Percentiles rank a stretch among this genome's conserved stretches.
Evolutionary conservation across 352 stramenopile genomes (phyloP).

Genomic region (Globisporangium abappressorium): DNA sequence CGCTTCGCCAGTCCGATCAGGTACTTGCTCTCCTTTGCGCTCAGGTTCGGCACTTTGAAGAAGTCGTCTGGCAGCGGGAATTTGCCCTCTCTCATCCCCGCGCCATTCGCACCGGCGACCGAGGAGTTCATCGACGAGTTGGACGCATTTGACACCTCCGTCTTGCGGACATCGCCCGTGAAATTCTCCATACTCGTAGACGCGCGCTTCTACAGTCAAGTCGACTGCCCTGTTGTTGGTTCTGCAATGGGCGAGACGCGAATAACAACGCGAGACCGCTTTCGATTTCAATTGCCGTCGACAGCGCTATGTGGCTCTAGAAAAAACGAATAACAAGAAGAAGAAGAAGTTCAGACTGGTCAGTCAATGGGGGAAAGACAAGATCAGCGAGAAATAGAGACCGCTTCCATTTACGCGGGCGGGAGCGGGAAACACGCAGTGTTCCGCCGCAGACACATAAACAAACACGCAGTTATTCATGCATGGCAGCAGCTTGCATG

Average conservation of each 20-base stretch:
- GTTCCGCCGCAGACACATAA: not conserved
- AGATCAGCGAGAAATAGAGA: not conserved
- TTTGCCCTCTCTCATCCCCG: constrained; percentile 19
- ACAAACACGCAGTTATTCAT: not conserved
- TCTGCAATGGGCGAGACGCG: not conserved
- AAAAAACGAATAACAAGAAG: not conserved
- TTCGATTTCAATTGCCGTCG: not conserved
- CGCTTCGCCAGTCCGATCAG: constrained; percentile 68
- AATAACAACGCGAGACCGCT: not conserved
- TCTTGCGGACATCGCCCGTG: not conserved
- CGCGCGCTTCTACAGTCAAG: not conserved
- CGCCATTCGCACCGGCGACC: not conserved
- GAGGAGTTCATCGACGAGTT: constrained; percentile 13
- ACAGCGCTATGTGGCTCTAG: not conserved
- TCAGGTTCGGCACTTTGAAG: constrained; percentile 62
- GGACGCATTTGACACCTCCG: constrained; percentile 10
- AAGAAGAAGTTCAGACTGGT: not conserved
- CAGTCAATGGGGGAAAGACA: not conserved
- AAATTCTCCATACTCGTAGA: not conserved
- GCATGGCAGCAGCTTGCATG: not conserved
- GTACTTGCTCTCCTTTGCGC: constrained; percentile 61
- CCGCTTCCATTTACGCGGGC: not conserved
- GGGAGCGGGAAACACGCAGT: not conserved
- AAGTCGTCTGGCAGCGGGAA: constrained; percentile 69
- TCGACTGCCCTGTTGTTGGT: not conserved